phyloP scores from a whole-genome alignment of 139 green algal genomes.

The Chlorella sp. region DNA sequence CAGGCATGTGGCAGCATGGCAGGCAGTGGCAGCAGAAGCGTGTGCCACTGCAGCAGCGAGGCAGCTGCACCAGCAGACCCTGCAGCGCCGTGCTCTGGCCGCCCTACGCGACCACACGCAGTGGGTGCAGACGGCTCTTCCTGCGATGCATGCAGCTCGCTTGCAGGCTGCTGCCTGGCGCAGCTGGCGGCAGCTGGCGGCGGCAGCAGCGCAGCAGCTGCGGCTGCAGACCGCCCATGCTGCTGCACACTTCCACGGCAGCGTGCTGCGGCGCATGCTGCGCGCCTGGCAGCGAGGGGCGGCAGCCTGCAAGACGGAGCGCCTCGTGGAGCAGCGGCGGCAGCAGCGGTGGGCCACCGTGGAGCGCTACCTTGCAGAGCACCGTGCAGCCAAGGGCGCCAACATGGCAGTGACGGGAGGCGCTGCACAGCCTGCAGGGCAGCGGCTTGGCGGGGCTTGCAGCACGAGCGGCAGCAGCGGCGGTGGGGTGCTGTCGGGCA shows the following conservation, averaged over 20 bases:
- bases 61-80: neutral
- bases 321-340: neutral
- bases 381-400: neutral
- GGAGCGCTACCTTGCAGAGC: slow-evolving; percentile 3
- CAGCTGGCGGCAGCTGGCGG: slow-evolving; percentile 8
- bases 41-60: neutral
- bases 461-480: too few relatives aligned
- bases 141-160: neutral
- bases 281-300: neutral
- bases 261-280: neutral
- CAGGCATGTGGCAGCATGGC: neutral
- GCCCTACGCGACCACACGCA: neutral
- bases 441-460: too few relatives aligned
- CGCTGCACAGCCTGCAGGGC: too few relatives aligned
- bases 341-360: neutral
- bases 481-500: too few relatives aligned
- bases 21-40: neutral
- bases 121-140: neutral
- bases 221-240: neutral
- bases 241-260: neutral
- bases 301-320: neutral
- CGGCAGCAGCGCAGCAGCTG: neutral
- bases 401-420: neutral
- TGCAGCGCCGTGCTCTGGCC: neutral
- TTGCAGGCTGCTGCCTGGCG: neutral